A percentile compares a stretch with the other conserved stretches of the same genome.
phyloP scores from a whole-genome alignment of 202 grass and related monocot genomes.

The Zoysia matrella region DNA sequence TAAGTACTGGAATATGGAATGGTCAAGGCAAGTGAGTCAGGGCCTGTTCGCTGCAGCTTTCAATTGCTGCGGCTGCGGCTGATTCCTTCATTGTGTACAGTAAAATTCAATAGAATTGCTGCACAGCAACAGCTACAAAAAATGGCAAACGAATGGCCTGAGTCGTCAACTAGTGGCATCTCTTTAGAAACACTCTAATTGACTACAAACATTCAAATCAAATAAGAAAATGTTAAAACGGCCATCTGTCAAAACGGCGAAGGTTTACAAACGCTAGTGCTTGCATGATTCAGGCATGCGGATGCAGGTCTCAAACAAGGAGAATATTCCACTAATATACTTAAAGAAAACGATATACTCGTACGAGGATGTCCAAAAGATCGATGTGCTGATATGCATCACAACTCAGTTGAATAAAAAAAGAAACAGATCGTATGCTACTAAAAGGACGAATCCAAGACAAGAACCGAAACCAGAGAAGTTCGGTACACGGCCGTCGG shows the following conservation, averaged over 20 bases:
- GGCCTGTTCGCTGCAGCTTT: no score
- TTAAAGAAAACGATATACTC: neutral
- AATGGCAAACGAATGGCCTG: no score
- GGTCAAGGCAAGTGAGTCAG: no score
- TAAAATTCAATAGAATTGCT: no score
- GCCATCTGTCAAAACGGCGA: neutral
- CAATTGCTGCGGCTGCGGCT: no score
- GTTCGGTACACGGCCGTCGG: conserved; percentile 12
- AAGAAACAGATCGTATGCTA: neutral
- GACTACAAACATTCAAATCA: neutral
- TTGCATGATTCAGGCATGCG: neutral
- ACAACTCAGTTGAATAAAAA: neutral
- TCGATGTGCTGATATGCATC: neutral
- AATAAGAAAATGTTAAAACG: neutral
- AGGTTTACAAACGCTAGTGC: neutral
- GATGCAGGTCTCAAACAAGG: neutral
- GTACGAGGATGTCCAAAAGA: conserved; percentile 1
- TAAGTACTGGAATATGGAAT: no score
- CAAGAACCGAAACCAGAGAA: conserved; percentile 7
- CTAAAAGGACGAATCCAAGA: conserved; percentile 6
- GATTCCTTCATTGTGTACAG: no score
- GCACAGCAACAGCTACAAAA: no score
- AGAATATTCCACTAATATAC: neutral
- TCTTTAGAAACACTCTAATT: no score
- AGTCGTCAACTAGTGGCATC: no score